phyloP scores from a whole-genome alignment of 1,139 yeast species.

The Blastobotrys niveus region DNA sequence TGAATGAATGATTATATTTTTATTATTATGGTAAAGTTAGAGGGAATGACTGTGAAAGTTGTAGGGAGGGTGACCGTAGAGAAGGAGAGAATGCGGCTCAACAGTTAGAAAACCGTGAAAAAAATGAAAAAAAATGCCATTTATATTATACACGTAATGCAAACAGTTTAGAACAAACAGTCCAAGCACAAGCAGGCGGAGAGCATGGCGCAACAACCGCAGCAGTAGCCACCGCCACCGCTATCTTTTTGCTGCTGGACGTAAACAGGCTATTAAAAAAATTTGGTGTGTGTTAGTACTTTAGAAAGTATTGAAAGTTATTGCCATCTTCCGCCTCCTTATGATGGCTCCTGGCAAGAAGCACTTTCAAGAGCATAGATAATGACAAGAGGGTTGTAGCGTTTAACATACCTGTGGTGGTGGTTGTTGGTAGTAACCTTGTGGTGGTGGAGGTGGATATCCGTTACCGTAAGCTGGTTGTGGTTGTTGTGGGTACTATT shows the following conservation, averaged over 20 bases:
- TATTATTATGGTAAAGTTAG: no score
- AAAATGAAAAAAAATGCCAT: background rate
- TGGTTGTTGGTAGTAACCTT: conserved; percentile 22
- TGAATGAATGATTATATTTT: no score
- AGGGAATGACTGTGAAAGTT: no score
- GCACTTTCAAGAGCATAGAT: no score
- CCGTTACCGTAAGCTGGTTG: conserved; percentile 27
- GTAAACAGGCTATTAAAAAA: conserved; percentile 23
- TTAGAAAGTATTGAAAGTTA: conserved; percentile 3
- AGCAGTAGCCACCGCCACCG: conserved; percentile 28
- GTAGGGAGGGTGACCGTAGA: background rate
- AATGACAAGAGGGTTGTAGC: no score
- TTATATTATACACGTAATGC: background rate
- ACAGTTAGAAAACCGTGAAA: background rate
- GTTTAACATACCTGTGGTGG: conserved; percentile 19
- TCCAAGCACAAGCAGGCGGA: conserved; percentile 29
- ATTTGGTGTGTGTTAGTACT: background rate
- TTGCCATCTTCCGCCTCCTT: background rate
- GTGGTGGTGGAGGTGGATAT: conserved; percentile 18
- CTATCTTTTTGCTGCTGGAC: conserved; percentile 21
- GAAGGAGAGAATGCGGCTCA: background rate
- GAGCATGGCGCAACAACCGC: conserved; percentile 33
- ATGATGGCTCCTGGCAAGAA: no score
- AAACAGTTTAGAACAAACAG: conserved; percentile 9
- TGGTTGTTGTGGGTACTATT: conserved; percentile 27